Evolutionary conservation across 2,329 filamentous ascomycete species (phyloP), one percentile per base, ranked within the genome.

Genomic region (Fusarium xyrophilum): DNA sequence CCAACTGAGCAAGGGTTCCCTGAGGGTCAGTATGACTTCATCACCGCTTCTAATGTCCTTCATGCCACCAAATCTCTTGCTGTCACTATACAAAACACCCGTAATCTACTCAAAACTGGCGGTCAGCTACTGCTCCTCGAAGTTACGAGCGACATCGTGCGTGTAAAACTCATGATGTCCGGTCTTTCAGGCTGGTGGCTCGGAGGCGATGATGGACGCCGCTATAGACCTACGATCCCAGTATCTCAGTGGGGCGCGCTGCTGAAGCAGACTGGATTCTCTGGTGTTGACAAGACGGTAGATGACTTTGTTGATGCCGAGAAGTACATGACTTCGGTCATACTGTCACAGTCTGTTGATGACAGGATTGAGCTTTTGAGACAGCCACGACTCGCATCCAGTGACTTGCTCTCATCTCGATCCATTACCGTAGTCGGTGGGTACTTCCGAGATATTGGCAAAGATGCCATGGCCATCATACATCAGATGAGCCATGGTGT

Each of bases 1-100:
- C 27, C 38, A 0, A 27, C 32, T 7, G 54, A 56, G 1, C 80
- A 82, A 39, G 79, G 76, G 0, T 81, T 77, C 35, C 21, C 54
- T 1, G 27, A 35, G 8, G 33, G 63, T 1, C 60, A 71, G 1
- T 82, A 76, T 48, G 81, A 83, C 47, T 15, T 82, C 7, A 56
- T 83, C 19, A 65, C 82, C n/a, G 79, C 77, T 1, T 74, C 75
- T 3, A 72, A 76, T n/a, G 77, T 80, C 1, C 66, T 84, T 0
- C 78, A 62, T 77, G 74, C 75, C 1, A 76, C 76, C 3, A 32
- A 42, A 2, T 40, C 36, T 10, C 56, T 64, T 7, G 9, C 36
- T 6, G 21, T 30, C 5, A 76, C 74, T 0, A 52, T 73, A 35
- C 19, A 42, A 19, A 65, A 73, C 36, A 36, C 65, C 4, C 57